Conservation (phyloP, 1,284 basidiomycete genomes). For the Farysia itapuensis region DNA sequence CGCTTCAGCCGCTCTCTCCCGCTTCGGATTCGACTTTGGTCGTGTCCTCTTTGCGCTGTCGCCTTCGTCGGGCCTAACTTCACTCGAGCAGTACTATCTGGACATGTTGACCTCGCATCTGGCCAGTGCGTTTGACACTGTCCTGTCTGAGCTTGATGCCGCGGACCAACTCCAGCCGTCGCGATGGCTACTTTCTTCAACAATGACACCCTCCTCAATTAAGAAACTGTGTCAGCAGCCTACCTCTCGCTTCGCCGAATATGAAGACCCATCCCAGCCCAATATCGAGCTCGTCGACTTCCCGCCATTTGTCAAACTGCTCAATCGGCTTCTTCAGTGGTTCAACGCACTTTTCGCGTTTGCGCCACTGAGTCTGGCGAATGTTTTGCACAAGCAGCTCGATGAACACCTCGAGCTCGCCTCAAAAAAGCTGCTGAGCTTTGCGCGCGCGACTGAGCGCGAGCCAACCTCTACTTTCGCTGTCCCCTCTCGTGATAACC, state of each 20-base stretch:
- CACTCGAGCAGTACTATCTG: constrained; percentile 10
- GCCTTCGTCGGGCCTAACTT: not conserved
- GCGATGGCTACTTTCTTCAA: not conserved
- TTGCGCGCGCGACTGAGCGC: not conserved
- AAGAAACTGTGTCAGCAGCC: not conserved
- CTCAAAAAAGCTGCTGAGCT: not conserved
- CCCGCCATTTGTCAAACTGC: constrained; percentile 11
- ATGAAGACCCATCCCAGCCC: constrained; percentile 13
- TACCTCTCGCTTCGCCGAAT: not conserved
- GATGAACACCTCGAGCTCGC: constrained; percentile 1
- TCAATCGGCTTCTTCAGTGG: constrained; percentile 17
- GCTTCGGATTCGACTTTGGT: constrained; percentile 37
- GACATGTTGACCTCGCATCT: not conserved
- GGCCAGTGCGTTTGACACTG: not conserved
- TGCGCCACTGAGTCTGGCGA: constrained; percentile 4
- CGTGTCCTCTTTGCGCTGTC: constrained; percentile 5
- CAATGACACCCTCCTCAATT: not conserved
- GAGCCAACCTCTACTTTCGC: not conserved
- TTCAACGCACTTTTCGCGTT: constrained; percentile 20
- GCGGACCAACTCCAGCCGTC: not conserved
- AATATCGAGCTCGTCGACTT: constrained; percentile 21
- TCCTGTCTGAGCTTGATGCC: not conserved
- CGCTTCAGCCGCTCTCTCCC: constrained; percentile 15
- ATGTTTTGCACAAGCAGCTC: not conserved
- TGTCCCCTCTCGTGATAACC: not conserved